Percentiles rank a stretch among this genome's conserved stretches.
Evolutionary conservation across 768 basidiomycete genomes (phyloP).

Genomic region (Exidia glandulosa): DNA sequence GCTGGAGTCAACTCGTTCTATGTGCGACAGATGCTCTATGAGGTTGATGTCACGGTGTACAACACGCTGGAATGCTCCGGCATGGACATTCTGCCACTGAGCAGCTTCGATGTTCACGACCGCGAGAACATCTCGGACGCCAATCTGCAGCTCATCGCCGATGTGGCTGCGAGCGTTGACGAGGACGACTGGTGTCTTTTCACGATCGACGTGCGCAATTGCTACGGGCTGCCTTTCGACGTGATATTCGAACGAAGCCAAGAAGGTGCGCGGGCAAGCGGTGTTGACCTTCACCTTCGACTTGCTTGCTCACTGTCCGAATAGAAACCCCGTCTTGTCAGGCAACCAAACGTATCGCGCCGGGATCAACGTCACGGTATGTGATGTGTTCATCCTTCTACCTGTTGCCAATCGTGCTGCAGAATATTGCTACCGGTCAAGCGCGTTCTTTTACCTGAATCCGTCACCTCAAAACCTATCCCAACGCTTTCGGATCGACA

Average conservation of each 20-base stretch:
- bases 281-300: background rate
- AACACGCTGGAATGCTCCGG: constrained; percentile 82
- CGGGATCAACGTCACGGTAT: constrained; percentile 77
- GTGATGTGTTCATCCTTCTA: constrained; percentile 8
- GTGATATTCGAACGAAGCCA: constrained; percentile 62
- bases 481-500: constrained; percentile 83
- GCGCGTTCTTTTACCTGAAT: constrained; percentile 52
- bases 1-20: constrained; percentile 48
- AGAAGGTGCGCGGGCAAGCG: constrained; percentile 33
- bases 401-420: background rate
- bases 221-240: constrained; percentile 86
- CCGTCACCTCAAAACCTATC: constrained; percentile 52
- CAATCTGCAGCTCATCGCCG: constrained; percentile 13
- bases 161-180: constrained; percentile 9
- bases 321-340: constrained; percentile 31
- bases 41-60: constrained; percentile 88
- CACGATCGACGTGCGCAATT: constrained; percentile 82
- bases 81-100: constrained; percentile 72
- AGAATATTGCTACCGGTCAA: constrained; percentile 64
- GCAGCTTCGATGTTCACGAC: constrained; percentile 7
- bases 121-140: constrained; percentile 8
- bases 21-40: constrained; percentile 78
- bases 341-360: constrained; percentile 58
- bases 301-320: background rate
- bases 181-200: constrained; percentile 72